Conservation (phyloP, 345 rosid species). For the Arabidopsis suecica region DNA sequence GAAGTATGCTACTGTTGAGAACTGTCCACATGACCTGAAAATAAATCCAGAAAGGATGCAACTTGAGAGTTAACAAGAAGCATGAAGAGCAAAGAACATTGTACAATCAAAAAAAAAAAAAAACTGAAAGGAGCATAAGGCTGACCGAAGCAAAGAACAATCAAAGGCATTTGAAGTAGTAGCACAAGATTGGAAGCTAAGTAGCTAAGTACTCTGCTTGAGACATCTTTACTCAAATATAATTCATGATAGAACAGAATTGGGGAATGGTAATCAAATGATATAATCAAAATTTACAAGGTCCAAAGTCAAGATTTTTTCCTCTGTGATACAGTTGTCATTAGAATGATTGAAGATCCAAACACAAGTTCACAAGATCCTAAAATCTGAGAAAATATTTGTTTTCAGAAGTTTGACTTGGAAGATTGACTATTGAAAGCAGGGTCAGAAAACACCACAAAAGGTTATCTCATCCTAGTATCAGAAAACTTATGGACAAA, state of each 20-base stretch:
- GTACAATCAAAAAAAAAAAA: not conserved
- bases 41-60: slow-evolving; percentile 24
- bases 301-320: slow-evolving; percentile 27
- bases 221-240: slow-evolving; percentile 4
- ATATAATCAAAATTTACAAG: slow-evolving; percentile 14
- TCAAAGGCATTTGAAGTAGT: slow-evolving; percentile 10
- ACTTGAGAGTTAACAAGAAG: slow-evolving; percentile 4
- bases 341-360: slow-evolving; percentile 24
- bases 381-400: not conserved
- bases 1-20: not conserved
- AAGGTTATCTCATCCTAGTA: not conserved
- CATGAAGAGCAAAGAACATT: not conserved
- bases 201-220: slow-evolving; percentile 8
- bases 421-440: slow-evolving; percentile 12
- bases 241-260: not conserved
- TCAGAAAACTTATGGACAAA: slow-evolving; percentile 19
- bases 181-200: slow-evolving; percentile 16
- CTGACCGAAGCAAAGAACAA: not conserved
- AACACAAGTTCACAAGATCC: slow-evolving; percentile 37
- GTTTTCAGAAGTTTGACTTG: slow-evolving; percentile 3
- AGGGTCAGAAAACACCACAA: not conserved
- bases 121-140: not conserved
- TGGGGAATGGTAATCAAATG: not conserved
- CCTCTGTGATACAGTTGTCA: not conserved
- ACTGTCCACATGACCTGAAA: slow-evolving; percentile 21